Evolutionary conservation across 768 basidiomycete genomes (phyloP), one percentile per base, ranked within the genome.

Genomic region (Russula emetica): DNA sequence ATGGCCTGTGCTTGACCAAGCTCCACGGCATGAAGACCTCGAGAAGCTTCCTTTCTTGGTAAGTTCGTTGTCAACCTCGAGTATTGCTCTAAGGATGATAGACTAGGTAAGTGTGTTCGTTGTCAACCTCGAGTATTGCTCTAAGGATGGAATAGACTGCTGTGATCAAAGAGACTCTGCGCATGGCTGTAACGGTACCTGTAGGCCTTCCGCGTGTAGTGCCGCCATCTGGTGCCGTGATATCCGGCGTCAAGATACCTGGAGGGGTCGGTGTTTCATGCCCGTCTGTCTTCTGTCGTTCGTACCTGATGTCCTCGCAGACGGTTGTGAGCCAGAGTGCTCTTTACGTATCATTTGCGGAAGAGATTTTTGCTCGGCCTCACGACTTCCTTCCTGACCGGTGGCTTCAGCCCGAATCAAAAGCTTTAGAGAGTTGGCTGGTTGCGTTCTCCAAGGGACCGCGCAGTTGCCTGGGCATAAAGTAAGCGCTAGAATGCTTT

Each of bases 371-470:
- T 28, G n/a, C 49, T 24, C 65, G 38, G 5, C 68, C 69, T 2
- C 24, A 54, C 10, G 60, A 51, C 0, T 69, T 69, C 22, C 50
- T 56, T 22, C 69, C 69, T n/a, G 69, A 69, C 16, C 32, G 69
- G n/a, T 69, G 69, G 69, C 60, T 67, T 14, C 52, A 53, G 22
- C 36, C 56, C 5, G 68, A 52, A 28, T 58, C 65, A 0, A 50
- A 52, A 16, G 50, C 38, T 2, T 54, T 69, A 16, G 38, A 16
- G 1, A 47, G 36, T 26, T 67, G 60, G 28, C 49, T 69, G 1
- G 60, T 69, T 11, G 38, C 20, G 4, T 70, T 70, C 36, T 69
- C 69, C 0, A 69, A 65, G 42, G 69, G 69, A 7, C 69, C 69
- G 11, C 59, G 69, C 7, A 66, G 64, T 26, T 69, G 69, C 34